Conservation (phyloP, 2,329 filamentous ascomycete genomes). For the Diaporthe amygdali region DNA sequence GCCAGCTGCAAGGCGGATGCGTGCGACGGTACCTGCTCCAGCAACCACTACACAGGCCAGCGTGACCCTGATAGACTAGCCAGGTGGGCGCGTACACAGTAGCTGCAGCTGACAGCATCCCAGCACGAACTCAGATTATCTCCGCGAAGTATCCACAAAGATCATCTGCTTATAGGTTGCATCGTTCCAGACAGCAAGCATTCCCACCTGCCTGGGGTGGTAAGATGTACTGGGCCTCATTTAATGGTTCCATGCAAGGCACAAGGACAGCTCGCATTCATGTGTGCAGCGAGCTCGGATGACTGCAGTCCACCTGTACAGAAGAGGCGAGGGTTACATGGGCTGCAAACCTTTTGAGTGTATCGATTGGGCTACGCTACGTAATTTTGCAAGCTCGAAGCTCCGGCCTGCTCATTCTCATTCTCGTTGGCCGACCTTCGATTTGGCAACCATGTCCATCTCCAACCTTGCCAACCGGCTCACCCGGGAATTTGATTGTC, state of each 20-base stretch:
- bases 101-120: too few relatives aligned
- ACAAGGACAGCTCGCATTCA: neutral
- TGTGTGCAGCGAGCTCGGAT: neutral
- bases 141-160: too few relatives aligned
- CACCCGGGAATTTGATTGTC: neutral
- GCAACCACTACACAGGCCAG: conserved; percentile 58
- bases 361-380: neutral
- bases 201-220: neutral
- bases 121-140: too few relatives aligned
- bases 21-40: conserved; percentile 49
- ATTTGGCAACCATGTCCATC: neutral
- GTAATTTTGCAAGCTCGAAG: neutral
- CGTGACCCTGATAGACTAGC: too few relatives aligned
- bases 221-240: neutral
- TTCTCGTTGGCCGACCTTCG: neutral
- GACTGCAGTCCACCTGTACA: neutral
- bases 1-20: neutral
- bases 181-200: neutral
- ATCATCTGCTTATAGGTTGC: neutral
- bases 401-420: neutral
- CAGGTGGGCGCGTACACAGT: too few relatives aligned
- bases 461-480: neutral
- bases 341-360: neutral
- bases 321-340: neutral
- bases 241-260: conserved; percentile 1